phyloP scores from a whole-genome alignment of 331 rosid species.

The Acacia concinna region DNA sequence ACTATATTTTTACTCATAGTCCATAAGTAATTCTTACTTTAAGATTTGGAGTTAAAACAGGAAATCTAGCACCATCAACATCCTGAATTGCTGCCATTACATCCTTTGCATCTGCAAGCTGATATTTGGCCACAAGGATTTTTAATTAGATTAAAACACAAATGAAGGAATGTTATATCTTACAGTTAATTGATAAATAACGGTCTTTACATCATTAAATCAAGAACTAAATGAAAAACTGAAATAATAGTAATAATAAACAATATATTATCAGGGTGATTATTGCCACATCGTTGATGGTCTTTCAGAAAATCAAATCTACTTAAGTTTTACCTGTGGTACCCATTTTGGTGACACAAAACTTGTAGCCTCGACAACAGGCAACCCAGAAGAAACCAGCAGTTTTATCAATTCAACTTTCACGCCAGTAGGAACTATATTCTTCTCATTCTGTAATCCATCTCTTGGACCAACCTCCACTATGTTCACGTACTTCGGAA shows the following conservation, averaged over 20 bases:
- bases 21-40: constrained; percentile 54
- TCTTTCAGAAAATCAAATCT: constrained; percentile 5
- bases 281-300: neutral
- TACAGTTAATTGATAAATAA: neutral
- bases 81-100: constrained; percentile 69
- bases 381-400: constrained; percentile 78
- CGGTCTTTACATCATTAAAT: neutral
- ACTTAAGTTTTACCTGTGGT: constrained; percentile 77
- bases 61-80: constrained; percentile 70
- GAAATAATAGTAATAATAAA: neutral
- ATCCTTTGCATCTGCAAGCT: constrained; percentile 95
- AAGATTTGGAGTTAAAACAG: constrained; percentile 81
- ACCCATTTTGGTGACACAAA: constrained; percentile 98
- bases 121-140: constrained; percentile 31
- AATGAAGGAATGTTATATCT: neutral
- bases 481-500: constrained; percentile 72
- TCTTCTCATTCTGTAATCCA: constrained; percentile 88
- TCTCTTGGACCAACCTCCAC: constrained; percentile 95
- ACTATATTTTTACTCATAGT: neutral
- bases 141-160: constrained; percentile 14
- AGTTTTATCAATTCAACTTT: constrained; percentile 74
- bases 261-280: neutral
- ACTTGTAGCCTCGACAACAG: constrained; percentile 85
- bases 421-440: constrained; percentile 63
- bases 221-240: constrained; percentile 18